Conservation (phyloP, 1,139 yeast genomes). For the Taphrina sp. region DNA sequence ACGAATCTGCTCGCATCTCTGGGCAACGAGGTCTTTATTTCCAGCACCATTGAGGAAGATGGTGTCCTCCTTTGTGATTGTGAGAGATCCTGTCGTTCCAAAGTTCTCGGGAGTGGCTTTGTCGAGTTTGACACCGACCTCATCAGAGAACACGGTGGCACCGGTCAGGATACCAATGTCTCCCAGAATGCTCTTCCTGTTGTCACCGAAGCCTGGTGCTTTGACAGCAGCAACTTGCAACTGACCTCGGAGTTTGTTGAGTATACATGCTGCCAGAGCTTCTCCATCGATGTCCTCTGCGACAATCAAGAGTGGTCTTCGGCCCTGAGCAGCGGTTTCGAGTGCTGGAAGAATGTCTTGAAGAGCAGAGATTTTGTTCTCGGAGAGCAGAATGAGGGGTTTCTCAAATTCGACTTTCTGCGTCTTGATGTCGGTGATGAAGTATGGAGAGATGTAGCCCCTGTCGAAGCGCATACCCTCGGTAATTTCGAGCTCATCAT, state of each 20-base stretch:
- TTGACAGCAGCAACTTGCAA: slow-evolving; percentile 98
- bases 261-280: slow-evolving; percentile 97
- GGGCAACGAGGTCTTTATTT: slow-evolving; percentile 76
- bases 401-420: slow-evolving; percentile 97
- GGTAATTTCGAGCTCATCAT: slow-evolving; percentile 94
- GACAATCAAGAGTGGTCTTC: slow-evolving; percentile 91
- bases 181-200: slow-evolving; percentile 96
- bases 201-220: slow-evolving; percentile 99
- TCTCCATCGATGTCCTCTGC: slow-evolving; percentile 99
- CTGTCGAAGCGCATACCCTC: slow-evolving; percentile 99
- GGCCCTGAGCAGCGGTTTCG: slow-evolving; percentile 87
- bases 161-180: slow-evolving; percentile 96
- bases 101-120: slow-evolving; percentile 87
- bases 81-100: slow-evolving; percentile 90
- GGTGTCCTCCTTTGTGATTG: slow-evolving; percentile 96
- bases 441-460: slow-evolving; percentile 97
- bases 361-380: slow-evolving; percentile 90
- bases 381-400: slow-evolving; percentile 84
- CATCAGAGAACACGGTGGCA: slow-evolving; percentile 98
- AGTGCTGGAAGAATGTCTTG: slow-evolving; percentile 92
- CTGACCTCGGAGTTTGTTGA: slow-evolving; percentile 98
- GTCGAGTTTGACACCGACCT: slow-evolving; percentile 95
- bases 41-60: slow-evolving; percentile 96
- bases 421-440: slow-evolving; percentile 92
- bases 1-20: slow-evolving; percentile 96